phyloP scores from a whole-genome alignment of 2,329 filamentous ascomycete genomes.

The Talaromyces pinophilus region DNA sequence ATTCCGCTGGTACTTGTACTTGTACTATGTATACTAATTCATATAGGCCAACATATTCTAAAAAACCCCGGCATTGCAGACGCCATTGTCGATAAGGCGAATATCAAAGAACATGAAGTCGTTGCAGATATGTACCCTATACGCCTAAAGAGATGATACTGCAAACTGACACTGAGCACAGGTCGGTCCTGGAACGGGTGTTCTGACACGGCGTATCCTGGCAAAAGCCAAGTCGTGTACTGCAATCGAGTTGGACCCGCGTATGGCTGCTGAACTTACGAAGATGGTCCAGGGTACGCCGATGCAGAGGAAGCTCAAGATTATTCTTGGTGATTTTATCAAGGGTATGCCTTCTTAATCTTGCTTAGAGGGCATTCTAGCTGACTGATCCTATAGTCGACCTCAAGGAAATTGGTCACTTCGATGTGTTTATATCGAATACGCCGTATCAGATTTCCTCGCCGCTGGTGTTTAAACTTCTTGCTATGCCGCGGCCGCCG shows the following conservation, averaged over 20 bases:
- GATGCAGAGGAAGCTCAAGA: constrained; percentile 77
- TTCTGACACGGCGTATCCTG: constrained; percentile 84
- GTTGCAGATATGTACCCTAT: constrained; percentile 24
- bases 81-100: constrained; percentile 81
- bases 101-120: constrained; percentile 81
- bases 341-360: constrained; percentile 59
- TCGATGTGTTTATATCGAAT: constrained; percentile 82
- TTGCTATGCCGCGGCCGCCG: constrained; percentile 78
- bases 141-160: not conserved
- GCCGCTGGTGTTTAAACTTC: constrained; percentile 86
- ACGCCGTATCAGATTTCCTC: constrained; percentile 82
- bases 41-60: constrained; percentile 74
- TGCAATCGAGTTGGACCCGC: constrained; percentile 88
- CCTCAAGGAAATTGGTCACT: constrained; percentile 38
- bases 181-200: constrained; percentile 86
- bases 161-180: constrained; percentile 72
- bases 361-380: not conserved
- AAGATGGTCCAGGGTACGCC: constrained; percentile 91
- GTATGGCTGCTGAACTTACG: constrained; percentile 94
- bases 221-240: constrained; percentile 82
- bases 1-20: no score
- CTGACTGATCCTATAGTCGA: constrained; percentile 12
- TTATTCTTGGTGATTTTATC: constrained; percentile 89
- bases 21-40: not conserved
- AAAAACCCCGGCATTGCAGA: constrained; percentile 87